Conservation (phyloP, 2,329 filamentous ascomycete genomes). For the Aspergillus flavus region DNA sequence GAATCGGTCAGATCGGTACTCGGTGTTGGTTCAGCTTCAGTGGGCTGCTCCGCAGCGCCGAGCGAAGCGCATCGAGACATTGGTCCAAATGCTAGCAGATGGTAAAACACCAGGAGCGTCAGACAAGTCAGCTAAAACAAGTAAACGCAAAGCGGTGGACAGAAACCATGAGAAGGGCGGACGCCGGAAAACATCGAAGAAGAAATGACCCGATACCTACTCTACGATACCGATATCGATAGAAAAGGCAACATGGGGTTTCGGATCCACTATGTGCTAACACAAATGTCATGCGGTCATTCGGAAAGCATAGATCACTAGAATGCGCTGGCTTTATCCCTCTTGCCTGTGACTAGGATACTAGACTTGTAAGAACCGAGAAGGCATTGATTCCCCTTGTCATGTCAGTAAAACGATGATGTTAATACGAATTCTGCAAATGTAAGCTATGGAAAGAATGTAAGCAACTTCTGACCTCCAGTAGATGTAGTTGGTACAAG, state of each 20-base stretch:
- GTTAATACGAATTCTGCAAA: neutral
- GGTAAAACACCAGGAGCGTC: neutral
- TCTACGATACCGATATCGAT: neutral
- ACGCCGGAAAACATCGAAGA: neutral
- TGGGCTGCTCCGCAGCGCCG: slow-evolving; percentile 39
- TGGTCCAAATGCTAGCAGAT: slow-evolving; percentile 44
- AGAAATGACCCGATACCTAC: neutral
- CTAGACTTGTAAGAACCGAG: neutral
- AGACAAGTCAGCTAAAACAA: neutral
- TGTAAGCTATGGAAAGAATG: neutral
- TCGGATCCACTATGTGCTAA: neutral
- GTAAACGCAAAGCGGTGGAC: neutral
- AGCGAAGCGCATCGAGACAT: slow-evolving; percentile 45
- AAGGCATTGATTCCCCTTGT: neutral
- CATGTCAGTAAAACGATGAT: neutral
- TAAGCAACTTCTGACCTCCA: neutral
- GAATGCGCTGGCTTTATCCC: neutral
- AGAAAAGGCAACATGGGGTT: neutral
- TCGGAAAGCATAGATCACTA: neutral
- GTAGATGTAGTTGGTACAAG: neutral
- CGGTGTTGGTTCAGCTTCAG: slow-evolving; percentile 47
- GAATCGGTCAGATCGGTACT: slow-evolving; percentile 50
- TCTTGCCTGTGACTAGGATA: neutral
- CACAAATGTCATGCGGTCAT: neutral
- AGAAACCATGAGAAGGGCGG: too few species aligned